Conservation (phyloP, 2,329 filamentous ascomycete genomes). For the Pezicula carpinea region DNA sequence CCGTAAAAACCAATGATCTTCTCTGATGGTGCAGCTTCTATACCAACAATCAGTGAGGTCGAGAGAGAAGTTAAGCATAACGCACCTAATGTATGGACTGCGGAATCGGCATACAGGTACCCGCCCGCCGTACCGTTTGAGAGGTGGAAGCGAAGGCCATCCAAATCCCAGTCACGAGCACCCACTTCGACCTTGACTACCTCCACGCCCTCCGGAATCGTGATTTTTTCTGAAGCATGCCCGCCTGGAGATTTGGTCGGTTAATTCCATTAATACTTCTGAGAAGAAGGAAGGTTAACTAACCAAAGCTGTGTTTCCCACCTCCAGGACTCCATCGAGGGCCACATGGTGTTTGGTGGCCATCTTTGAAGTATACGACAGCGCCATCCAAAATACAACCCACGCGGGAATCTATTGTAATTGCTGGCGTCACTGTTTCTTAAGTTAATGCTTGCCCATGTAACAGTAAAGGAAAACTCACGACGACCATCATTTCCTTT, state of each 20-base stretch:
- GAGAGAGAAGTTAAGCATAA: neutral
- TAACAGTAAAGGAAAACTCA: constrained; percentile 8
- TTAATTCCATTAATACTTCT: neutral
- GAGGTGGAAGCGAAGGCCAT: constrained; percentile 28
- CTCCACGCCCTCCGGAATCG: constrained; percentile 23
- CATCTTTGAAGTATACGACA: constrained; percentile 40
- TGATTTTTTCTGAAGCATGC: constrained; percentile 25
- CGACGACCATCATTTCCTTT: constrained; percentile 7
- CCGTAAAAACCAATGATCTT: constrained; percentile 44
- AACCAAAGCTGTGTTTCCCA: constrained; percentile 8
- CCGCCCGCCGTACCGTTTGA: constrained; percentile 27
- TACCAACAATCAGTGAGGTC: neutral
- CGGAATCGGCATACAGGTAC: constrained; percentile 22
- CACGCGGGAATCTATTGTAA: constrained; percentile 39
- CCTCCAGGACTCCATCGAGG: constrained; percentile 16
- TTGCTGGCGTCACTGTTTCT: constrained; percentile 30
- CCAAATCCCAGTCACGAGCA: constrained; percentile 10
- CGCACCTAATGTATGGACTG: constrained; percentile 5
- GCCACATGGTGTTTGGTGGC: constrained; percentile 38
- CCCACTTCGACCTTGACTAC: constrained; percentile 30
- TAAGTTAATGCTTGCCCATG: neutral
- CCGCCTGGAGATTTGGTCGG: constrained; percentile 4
- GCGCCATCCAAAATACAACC: constrained; percentile 40
- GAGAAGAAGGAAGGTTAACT: neutral
- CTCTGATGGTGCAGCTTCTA: constrained; percentile 31